These are phyloP conservation scores for Botrytis tulipae DNA, from an alignment of 2,329 filamentous ascomycete species.

Conservation along the genomic window DNA sequence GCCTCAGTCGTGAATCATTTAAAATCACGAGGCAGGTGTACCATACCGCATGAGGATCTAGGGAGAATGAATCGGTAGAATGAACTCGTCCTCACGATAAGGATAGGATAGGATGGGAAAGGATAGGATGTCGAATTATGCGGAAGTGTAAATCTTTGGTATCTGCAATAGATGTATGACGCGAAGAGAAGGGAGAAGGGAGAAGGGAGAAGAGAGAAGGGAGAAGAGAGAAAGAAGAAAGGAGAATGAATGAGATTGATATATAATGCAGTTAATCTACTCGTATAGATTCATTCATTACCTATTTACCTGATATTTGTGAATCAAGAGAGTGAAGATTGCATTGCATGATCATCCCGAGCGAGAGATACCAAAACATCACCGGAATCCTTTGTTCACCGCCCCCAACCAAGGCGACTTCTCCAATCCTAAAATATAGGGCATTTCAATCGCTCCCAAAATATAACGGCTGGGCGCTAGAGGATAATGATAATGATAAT, in stretches of 20 bases:
- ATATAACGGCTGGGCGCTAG: background rate
- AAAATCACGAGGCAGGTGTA: constrained; percentile 2
- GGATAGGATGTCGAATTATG: background rate
- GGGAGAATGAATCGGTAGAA: background rate
- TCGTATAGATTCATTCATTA: background rate
- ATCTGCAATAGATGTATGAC: background rate
- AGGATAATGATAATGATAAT: background rate
- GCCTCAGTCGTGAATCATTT: constrained; percentile 1
- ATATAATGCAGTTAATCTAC: background rate
- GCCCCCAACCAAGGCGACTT: background rate
- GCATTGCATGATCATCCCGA: background rate
- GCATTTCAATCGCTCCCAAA: too few relatives aligned
- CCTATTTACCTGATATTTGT: background rate
- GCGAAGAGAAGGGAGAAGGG: background rate
- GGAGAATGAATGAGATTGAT: background rate
- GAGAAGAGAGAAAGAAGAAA: background rate
- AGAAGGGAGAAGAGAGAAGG: background rate
- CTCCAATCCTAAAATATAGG: background rate
- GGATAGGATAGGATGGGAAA: background rate
- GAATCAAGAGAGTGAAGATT: background rate
- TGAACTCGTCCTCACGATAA: constrained; percentile 3
- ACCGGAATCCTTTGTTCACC: background rate
- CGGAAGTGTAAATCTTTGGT: background rate
- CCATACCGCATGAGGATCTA: background rate
- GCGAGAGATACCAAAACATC: background rate